A percentile compares a stretch with the other conserved stretches of the same genome.
phyloP scores from a whole-genome alignment of 2,329 filamentous ascomycete species.

The Ophiocordyceps camponoti-saundersi region DNA sequence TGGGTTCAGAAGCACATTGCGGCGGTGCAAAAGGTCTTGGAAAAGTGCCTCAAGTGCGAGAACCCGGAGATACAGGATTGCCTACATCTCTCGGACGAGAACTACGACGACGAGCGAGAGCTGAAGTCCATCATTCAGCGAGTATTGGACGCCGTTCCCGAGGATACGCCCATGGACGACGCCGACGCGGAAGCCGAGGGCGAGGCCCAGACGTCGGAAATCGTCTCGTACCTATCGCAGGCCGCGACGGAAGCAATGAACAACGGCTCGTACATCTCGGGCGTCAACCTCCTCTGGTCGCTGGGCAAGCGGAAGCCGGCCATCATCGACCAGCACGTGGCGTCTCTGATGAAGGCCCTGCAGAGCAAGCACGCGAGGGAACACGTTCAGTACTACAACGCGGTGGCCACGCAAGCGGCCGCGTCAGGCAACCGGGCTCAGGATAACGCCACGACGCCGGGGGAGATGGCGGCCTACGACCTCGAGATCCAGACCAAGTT shows the following conservation, averaged over 20 bases:
- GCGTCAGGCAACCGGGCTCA: constrained; percentile 25
- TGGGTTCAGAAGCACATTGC: constrained; percentile 73
- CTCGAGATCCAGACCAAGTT: constrained; percentile 77
- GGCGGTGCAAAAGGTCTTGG: constrained; percentile 69
- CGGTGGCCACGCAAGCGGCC: constrained; percentile 33
- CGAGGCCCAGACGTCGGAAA: constrained; percentile 70
- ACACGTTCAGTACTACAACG: constrained; percentile 64
- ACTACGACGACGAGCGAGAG: constrained; percentile 50
- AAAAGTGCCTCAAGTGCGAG: constrained; percentile 77
- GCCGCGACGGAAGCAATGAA: constrained; percentile 78
- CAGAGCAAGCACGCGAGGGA: constrained; percentile 86
- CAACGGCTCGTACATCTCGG: constrained; percentile 64
- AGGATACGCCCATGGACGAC: constrained; percentile 53
- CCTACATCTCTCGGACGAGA: constrained; percentile 57
- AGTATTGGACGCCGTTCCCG: constrained; percentile 76
- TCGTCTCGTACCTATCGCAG: constrained; percentile 69
- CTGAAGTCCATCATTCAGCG: constrained; percentile 63
- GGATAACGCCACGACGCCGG: constrained; percentile 33
- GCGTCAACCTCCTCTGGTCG: constrained; percentile 88
- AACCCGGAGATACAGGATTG: constrained; percentile 89
- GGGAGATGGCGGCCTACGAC: constrained; percentile 55
- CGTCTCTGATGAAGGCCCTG: constrained; percentile 79
- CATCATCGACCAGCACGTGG: constrained; percentile 79
- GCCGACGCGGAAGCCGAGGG: constrained; percentile 72
- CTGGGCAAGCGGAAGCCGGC: constrained; percentile 70